These are phyloP conservation scores for Paspalum notatum DNA, from an alignment of 176 grass and related monocot species.

Conservation along the genomic window DNA sequence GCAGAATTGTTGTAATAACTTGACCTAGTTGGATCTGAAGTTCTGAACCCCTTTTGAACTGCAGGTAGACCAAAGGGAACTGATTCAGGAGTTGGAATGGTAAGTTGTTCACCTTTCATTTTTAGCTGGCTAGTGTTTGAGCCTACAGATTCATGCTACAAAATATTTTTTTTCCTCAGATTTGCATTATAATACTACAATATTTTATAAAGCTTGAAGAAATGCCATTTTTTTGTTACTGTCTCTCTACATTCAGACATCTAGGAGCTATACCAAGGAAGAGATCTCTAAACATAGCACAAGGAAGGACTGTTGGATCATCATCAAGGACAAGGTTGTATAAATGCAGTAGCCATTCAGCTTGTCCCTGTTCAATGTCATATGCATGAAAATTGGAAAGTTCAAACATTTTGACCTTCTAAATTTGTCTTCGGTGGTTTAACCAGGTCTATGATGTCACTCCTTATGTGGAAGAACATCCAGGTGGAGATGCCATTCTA, in stretches of 20 bases:
- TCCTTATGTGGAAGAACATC: constrained; percentile 92
- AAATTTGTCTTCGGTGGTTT: constrained; percentile 25
- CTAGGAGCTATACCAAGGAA: constrained; percentile 62
- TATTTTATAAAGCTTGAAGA: neutral
- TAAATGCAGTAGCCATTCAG: neutral
- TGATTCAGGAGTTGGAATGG: constrained; percentile 31
- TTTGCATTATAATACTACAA: neutral
- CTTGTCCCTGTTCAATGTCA: neutral
- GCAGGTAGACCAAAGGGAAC: constrained; percentile 57
- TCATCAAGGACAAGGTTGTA: constrained; percentile 83
- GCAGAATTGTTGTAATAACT: neutral
- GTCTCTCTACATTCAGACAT: constrained; percentile 29
- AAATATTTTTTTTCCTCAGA: neutral
- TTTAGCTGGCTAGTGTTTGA: neutral
- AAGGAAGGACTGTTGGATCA: constrained; percentile 85
- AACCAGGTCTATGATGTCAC: constrained; percentile 89
- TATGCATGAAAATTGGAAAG: neutral
- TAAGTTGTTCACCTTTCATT: constrained; percentile 24
- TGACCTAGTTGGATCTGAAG: neutral
- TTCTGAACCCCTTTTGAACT: neutral
- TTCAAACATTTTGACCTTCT: constrained; percentile 3
- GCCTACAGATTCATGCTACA: neutral
- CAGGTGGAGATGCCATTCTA: constrained; percentile 81
- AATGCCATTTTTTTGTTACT: neutral
- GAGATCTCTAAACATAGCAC: constrained; percentile 73